Conservation (phyloP, 2,329 filamentous ascomycete species). For the Microdochium paspali region DNA sequence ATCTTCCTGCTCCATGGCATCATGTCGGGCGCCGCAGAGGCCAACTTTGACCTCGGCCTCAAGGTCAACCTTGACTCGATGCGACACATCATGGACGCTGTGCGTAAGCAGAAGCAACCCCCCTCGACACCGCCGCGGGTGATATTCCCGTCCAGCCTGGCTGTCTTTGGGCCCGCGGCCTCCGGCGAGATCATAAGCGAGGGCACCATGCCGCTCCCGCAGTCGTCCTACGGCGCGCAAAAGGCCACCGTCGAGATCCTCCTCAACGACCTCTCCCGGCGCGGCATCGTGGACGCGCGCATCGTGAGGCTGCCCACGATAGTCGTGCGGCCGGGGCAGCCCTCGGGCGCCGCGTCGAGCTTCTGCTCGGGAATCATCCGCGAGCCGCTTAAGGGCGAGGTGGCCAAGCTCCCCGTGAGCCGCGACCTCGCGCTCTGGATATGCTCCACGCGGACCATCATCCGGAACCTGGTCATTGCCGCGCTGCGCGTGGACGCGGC, state of each 20-base stretch:
- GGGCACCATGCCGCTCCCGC: constrained; percentile 38
- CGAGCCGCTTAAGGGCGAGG: constrained; percentile 42
- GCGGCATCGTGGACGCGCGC: constrained; percentile 47
- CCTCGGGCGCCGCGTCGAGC: constrained; percentile 49
- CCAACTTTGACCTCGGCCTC: constrained; percentile 43
- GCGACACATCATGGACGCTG: constrained; percentile 38
- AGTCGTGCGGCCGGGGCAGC: constrained; percentile 48
- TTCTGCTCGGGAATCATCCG: constrained; percentile 55
- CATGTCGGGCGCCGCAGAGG: constrained; percentile 54
- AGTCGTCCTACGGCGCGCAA: constrained; percentile 49
- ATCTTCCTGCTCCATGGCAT: constrained; percentile 54
- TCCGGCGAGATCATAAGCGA: constrained; percentile 33
- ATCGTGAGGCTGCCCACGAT: constrained; percentile 50
- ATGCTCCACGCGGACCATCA: constrained; percentile 34
- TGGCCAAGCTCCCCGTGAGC: constrained; percentile 32
- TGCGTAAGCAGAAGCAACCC: constrained; percentile 25
- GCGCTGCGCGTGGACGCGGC: constrained; percentile 26
- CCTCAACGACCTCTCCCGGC: constrained; percentile 40
- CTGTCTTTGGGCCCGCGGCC: constrained; percentile 46
- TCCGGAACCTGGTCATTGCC: constrained; percentile 33
- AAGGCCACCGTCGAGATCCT: constrained; percentile 53
- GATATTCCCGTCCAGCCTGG: constrained; percentile 49
- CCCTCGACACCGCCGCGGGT: constrained; percentile 36
- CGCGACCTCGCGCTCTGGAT: constrained; percentile 34
- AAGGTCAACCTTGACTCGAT: constrained; percentile 51